Percentiles rank a stretch among this genome's conserved stretches.
phyloP scores from a whole-genome alignment of 805 yeast genomes.

The Lipomyces chichibuensis region DNA sequence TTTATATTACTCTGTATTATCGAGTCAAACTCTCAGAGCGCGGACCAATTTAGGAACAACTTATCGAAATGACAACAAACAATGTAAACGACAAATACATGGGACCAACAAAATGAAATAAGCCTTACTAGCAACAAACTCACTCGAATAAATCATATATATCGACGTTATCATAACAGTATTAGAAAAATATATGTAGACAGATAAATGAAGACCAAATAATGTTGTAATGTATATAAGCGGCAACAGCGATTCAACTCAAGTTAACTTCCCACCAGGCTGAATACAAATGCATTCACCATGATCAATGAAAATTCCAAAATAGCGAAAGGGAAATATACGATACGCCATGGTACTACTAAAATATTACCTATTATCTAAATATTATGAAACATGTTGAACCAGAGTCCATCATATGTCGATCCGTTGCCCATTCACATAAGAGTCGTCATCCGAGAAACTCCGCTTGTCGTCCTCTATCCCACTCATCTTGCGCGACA shows the following conservation, averaged over 20 bases:
- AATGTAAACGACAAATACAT: not conserved
- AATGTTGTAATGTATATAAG: not conserved
- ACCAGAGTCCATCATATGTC: conserved; percentile 58
- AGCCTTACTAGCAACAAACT: not conserved
- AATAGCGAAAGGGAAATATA: not conserved
- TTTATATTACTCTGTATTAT: not conserved
- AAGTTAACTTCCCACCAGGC: not conserved
- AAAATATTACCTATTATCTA: not conserved
- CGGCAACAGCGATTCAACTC: not conserved
- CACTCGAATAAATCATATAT: not conserved
- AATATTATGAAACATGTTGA: not conserved
- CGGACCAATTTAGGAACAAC: not conserved
- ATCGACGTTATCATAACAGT: not conserved
- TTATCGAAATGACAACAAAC: not conserved
- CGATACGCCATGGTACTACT: conserved; percentile 7
- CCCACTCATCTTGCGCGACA: conserved; percentile 36
- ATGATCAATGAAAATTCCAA: not conserved
- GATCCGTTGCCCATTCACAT: conserved; percentile 81
- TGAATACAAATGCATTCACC: not conserved
- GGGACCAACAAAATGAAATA: not conserved
- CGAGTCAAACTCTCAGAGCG: not conserved
- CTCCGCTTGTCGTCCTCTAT: conserved; percentile 50
- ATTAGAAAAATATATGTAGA: not conserved
- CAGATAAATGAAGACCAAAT: not conserved
- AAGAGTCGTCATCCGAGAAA: conserved; percentile 74